These are phyloP conservation scores for Xylaria flabelliformis DNA, from an alignment of 495 filamentous ascomycete genomes.

Conservation along the genomic window DNA sequence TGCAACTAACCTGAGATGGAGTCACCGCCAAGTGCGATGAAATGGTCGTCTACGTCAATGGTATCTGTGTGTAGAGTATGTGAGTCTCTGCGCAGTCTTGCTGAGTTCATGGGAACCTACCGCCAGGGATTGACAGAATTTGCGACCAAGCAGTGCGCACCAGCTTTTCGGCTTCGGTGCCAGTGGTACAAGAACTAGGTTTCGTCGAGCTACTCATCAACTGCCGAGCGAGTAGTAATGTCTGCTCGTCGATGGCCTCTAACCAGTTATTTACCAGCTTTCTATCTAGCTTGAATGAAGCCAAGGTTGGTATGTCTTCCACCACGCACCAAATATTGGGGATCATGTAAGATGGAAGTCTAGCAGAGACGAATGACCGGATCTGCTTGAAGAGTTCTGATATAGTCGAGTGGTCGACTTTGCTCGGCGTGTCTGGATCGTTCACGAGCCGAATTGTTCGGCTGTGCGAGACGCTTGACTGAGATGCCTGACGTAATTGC, in stretches of 20 bases:
- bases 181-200: slow-evolving; percentile 12
- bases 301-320: slow-evolving; percentile 10
- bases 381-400: slow-evolving; percentile 8
- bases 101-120: slow-evolving; percentile 22
- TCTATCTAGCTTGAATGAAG: slow-evolving; percentile 23
- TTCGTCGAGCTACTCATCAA: slow-evolving; percentile 24
- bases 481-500: background rate
- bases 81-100: background rate
- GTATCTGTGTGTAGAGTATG: slow-evolving; percentile 17
- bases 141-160: slow-evolving; percentile 15
- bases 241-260: slow-evolving; percentile 9
- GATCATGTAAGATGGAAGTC: slow-evolving; percentile 21
- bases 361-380: slow-evolving; percentile 10
- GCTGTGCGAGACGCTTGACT: background rate
- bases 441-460: slow-evolving; percentile 7
- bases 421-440: background rate
- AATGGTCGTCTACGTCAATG: slow-evolving; percentile 55
- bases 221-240: slow-evolving; percentile 5
- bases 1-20: slow-evolving; percentile 57
- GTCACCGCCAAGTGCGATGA: slow-evolving; percentile 65
- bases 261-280: slow-evolving; percentile 18
- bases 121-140: slow-evolving; percentile 14
- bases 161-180: slow-evolving; percentile 15
- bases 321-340: slow-evolving; percentile 5
- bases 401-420: slow-evolving; percentile 1